Conservation (phyloP, 345 rosid genomes). For the Eucalyptus caleyi region DNA sequence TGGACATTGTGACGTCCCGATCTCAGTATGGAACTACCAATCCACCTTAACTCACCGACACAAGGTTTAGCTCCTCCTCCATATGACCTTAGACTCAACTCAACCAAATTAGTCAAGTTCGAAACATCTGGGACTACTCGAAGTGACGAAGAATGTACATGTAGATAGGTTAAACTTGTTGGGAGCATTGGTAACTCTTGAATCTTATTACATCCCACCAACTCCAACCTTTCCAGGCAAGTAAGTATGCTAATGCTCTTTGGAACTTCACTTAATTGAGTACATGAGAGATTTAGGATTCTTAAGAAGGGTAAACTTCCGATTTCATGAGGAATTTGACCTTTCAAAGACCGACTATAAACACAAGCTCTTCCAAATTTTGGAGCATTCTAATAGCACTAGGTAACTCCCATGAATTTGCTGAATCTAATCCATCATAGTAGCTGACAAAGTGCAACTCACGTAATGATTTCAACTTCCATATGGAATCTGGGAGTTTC, state of each 20-base stretch:
- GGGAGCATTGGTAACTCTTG: background rate
- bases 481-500: background rate
- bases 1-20: background rate
- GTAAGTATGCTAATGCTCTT: background rate
- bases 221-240: rapidly evolving
- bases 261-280: background rate
- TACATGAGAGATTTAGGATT: rapidly evolving
- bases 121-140: background rate
- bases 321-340: background rate
- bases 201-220: background rate
- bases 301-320: background rate
- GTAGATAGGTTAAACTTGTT: background rate
- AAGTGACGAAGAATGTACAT: rapidly evolving
- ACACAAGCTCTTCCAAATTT: background rate
- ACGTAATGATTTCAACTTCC: background rate
- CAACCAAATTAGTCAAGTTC: background rate
- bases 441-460: rapidly evolving
- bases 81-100: background rate
- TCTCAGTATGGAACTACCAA: background rate
- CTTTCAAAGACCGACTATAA: rapidly evolving
- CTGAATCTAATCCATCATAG: background rate
- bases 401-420: background rate
- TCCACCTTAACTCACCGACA: background rate
- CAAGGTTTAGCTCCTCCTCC: background rate
- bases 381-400: background rate